phyloP scores from a whole-genome alignment of 1,284 basidiomycete genomes.

The Pseudomicrostroma phylloplanum region DNA sequence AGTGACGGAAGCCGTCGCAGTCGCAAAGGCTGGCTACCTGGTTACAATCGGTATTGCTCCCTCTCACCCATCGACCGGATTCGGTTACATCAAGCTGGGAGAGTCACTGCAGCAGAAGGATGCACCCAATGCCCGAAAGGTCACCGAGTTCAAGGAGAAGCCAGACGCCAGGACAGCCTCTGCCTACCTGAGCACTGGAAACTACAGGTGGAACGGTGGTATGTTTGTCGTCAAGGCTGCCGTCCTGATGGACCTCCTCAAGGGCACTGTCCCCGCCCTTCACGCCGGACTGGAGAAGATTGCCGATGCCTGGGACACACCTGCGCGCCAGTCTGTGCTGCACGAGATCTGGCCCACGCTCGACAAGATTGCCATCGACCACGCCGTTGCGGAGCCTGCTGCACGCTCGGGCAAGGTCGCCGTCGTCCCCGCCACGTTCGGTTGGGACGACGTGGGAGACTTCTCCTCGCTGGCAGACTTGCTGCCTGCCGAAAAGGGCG shows the following conservation, averaged over 20 bases:
- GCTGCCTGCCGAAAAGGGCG: conserved; percentile 47
- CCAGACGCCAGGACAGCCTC: conserved; percentile 48
- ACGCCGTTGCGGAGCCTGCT: conserved; percentile 50
- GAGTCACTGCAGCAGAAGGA: conserved; percentile 29
- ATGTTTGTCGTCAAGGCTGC: conserved; percentile 51
- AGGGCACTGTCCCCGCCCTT: conserved; percentile 39
- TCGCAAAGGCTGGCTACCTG: conserved; percentile 45
- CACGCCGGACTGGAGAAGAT: conserved; percentile 40
- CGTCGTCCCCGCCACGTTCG: conserved; percentile 49
- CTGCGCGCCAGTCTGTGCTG: conserved; percentile 23
- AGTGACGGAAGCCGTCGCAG: conserved; percentile 46
- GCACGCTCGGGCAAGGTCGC: conserved; percentile 46
- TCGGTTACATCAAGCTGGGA: conserved; percentile 51
- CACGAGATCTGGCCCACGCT: conserved; percentile 42
- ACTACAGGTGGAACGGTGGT: conserved; percentile 51
- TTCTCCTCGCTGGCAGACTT: conserved; percentile 46
- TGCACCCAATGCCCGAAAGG: conserved; percentile 46
- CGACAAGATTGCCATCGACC: conserved; percentile 50
- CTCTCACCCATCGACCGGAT: conserved; percentile 47
- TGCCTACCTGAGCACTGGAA: conserved; percentile 45
- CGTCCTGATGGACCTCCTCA: conserved; percentile 36
- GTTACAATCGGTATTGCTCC: conserved; percentile 51
- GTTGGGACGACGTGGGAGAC: conserved; percentile 51
- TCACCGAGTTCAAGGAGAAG: conserved; percentile 51
- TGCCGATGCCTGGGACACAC: conserved; percentile 42